A percentile compares a stretch with the other conserved stretches of the same genome.
These are phyloP conservation scores for Trichomonas vaginalis DNA, from an alignment of 208 protist genomes.

Conservation along the genomic window DNA sequence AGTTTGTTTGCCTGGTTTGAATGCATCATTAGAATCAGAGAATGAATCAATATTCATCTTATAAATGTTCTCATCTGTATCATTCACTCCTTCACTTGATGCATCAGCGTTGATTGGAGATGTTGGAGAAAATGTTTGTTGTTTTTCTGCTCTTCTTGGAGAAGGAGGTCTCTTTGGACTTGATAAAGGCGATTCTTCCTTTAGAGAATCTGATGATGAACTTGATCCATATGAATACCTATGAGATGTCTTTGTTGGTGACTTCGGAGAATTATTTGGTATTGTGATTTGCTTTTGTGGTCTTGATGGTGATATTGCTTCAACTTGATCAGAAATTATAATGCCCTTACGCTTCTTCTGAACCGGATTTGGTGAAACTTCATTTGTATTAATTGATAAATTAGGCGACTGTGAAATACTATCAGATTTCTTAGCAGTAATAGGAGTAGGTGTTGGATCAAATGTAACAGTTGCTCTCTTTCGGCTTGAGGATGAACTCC, in stretches of 20 bases:
- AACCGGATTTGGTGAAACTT: not conserved
- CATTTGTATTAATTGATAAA: not conserved
- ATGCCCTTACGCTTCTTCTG: not conserved
- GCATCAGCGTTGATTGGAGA: not conserved
- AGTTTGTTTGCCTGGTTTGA: not conserved
- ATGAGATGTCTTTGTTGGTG: not conserved
- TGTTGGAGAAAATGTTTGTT: not conserved
- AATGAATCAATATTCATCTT: not conserved
- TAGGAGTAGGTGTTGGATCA: not conserved
- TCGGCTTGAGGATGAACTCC: not conserved
- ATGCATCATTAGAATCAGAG: not conserved
- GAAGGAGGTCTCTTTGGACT: not conserved
- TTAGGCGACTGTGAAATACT: not conserved
- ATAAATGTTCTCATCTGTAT: not conserved
- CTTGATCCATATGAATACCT: not conserved
- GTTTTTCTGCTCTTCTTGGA: not conserved
- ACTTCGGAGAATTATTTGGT: not conserved
- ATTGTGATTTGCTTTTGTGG: not conserved
- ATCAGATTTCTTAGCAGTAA: not conserved
- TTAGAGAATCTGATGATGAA: not conserved
- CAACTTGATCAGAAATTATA: not conserved
- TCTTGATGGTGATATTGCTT: not conserved
- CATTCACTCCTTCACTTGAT: not conserved
- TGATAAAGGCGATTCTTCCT: not conserved
- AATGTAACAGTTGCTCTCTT: not conserved